phyloP scores from a whole-genome alignment of 495 filamentous ascomycete genomes.

The Massariosphaeria phaeospora region DNA sequence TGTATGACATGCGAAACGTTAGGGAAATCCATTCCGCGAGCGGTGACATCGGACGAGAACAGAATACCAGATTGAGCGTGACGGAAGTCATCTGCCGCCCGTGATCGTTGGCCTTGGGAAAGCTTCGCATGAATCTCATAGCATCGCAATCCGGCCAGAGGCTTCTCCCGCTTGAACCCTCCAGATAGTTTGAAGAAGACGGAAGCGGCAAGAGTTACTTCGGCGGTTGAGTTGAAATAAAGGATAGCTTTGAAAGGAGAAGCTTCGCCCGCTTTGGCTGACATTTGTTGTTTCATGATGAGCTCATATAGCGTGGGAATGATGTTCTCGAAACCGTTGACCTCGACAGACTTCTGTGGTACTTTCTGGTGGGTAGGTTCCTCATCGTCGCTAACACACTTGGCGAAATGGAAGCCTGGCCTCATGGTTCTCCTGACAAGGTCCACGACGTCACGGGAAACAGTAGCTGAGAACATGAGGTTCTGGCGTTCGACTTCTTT shows the following conservation, averaged over 20 bases:
- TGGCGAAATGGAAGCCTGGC: conserved; percentile 72
- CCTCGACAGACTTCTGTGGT: conserved; percentile 65
- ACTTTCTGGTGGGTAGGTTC: conserved; percentile 76
- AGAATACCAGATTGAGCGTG: conserved; percentile 61
- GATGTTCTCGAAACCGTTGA: conserved; percentile 67
- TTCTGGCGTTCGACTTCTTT: conserved; percentile 69
- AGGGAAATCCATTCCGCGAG: conserved; percentile 95
- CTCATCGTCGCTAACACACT: conserved; percentile 76
- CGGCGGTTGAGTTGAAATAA: conserved; percentile 75
- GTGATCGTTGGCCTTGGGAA: conserved; percentile 61
- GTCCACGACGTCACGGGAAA: conserved; percentile 73
- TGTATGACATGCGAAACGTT: conserved; percentile 89
- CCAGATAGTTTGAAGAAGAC: conserved; percentile 54
- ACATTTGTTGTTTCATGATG: conserved; percentile 50
- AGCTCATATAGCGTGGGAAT: conserved; percentile 75
- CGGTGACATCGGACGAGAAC: conserved; percentile 89
- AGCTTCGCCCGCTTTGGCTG: conserved; percentile 35
- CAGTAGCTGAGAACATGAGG: conserved; percentile 88
- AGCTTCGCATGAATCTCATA: conserved; percentile 77
- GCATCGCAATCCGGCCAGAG: conserved; percentile 44
- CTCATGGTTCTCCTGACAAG: conserved; percentile 68
- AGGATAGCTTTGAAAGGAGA: conserved; percentile 89
- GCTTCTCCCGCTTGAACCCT: conserved; percentile 28
- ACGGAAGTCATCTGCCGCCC: conserved; percentile 67
- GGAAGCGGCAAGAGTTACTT: conserved; percentile 57